These are phyloP conservation scores for Salix brachista DNA, from an alignment of 345 rosid genomes.

Conservation along the genomic window DNA sequence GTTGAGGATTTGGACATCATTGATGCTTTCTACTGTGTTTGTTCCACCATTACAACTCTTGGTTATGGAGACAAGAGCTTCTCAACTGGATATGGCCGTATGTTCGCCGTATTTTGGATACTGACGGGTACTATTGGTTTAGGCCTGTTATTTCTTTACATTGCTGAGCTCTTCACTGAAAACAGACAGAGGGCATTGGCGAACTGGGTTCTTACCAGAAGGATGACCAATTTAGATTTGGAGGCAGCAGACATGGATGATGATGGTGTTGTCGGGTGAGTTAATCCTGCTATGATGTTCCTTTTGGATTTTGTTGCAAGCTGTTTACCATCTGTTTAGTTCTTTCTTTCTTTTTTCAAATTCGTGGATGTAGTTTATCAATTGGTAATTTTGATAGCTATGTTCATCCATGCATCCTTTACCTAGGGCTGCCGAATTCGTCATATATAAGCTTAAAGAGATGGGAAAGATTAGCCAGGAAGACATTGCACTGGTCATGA, in stretches of 20 bases:
- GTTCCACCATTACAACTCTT: slow-evolving; percentile 74
- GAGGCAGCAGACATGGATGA: slow-evolving; percentile 84
- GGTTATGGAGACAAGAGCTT: slow-evolving; percentile 89
- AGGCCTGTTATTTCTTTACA: slow-evolving; percentile 64
- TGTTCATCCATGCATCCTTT: neutral
- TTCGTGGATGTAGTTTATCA: neutral
- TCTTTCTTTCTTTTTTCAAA: neutral
- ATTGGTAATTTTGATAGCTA: neutral
- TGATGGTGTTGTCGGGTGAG: slow-evolving; percentile 72
- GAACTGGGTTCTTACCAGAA: slow-evolving; percentile 67
- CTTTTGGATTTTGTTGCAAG: neutral
- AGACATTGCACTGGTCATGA: slow-evolving; percentile 50
- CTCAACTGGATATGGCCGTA: slow-evolving; percentile 47
- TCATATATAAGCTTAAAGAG: slow-evolving; percentile 76
- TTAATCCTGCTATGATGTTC: neutral
- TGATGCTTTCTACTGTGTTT: slow-evolving; percentile 77
- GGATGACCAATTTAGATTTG: slow-evolving; percentile 53
- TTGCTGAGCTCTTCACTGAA: slow-evolving; percentile 64
- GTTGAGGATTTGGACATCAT: slow-evolving; percentile 45
- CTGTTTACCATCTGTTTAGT: neutral
- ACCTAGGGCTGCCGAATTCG: slow-evolving; percentile 58
- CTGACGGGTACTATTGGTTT: slow-evolving; percentile 50
- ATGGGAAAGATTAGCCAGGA: slow-evolving; percentile 81
- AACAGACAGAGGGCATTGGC: slow-evolving; percentile 52
- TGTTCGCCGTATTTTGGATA: slow-evolving; percentile 74